Evolutionary conservation across 2,329 filamentous ascomycete species (phyloP).

Genomic region (Podosphaera fusca): DNA sequence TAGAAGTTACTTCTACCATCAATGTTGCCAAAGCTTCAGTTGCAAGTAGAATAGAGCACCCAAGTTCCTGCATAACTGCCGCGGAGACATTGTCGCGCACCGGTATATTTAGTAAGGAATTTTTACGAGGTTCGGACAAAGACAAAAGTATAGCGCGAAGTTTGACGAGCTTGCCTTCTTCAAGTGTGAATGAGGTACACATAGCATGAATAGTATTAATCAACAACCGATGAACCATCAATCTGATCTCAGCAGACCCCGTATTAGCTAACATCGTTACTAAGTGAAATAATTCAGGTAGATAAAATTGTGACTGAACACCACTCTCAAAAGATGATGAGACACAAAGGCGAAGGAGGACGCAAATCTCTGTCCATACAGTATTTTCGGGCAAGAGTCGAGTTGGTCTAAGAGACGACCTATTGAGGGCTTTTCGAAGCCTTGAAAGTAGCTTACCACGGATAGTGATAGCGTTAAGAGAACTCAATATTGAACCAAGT

Average conservation of each 20-base stretch:
- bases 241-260: slow-evolving; percentile 30
- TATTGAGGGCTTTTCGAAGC: slow-evolving; percentile 41
- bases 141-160: slow-evolving; percentile 31
- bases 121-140: slow-evolving; percentile 34
- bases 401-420: slow-evolving; percentile 43
- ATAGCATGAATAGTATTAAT: slow-evolving; percentile 46
- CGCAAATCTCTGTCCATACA: slow-evolving; percentile 46
- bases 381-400: slow-evolving; percentile 40
- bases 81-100: slow-evolving; percentile 30
- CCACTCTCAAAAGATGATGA: slow-evolving; percentile 45
- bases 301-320: slow-evolving; percentile 41
- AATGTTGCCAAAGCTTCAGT: slow-evolving; percentile 38
- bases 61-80: slow-evolving; percentile 29
- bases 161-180: slow-evolving; percentile 25
- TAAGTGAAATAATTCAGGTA: slow-evolving; percentile 47
- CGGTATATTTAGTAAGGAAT: slow-evolving; percentile 30
- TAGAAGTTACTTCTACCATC: slow-evolving; percentile 37
- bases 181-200: slow-evolving; percentile 39
- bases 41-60: slow-evolving; percentile 17
- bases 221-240: slow-evolving; percentile 37
- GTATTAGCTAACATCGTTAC: slow-evolving; percentile 49
- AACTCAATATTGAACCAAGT: slow-evolving; percentile 36
- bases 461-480: slow-evolving; percentile 40
- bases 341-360: slow-evolving; percentile 41
- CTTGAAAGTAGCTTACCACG: slow-evolving; percentile 41